phyloP scores from a whole-genome alignment of 2,329 filamentous ascomycete species.

The Aspergillus bombycis region DNA sequence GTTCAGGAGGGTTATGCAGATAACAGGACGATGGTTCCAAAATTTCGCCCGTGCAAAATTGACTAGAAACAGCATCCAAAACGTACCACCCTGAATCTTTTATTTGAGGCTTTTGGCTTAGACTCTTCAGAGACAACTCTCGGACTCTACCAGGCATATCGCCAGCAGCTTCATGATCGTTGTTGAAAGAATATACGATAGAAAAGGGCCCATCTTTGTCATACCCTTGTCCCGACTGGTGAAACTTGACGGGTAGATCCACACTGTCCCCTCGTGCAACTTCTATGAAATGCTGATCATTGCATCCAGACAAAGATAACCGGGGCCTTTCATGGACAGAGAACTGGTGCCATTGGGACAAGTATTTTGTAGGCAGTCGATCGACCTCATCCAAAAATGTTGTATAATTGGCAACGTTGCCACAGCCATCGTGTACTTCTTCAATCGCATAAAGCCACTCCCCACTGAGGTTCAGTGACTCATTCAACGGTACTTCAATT shows the following conservation, averaged over 20 bases:
- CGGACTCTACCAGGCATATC: slow-evolving; percentile 61
- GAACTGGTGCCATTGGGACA: slow-evolving; percentile 74
- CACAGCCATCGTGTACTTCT: slow-evolving; percentile 87
- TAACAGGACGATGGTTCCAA: slow-evolving; percentile 93
- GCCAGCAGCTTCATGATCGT: slow-evolving; percentile 71
- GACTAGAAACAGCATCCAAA: slow-evolving; percentile 75
- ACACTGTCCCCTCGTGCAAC: slow-evolving; percentile 74
- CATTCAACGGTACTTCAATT: slow-evolving; percentile 82
- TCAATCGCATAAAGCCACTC: slow-evolving; percentile 89
- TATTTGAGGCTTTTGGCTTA: slow-evolving; percentile 68
- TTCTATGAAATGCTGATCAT: slow-evolving; percentile 77
- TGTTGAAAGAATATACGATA: slow-evolving; percentile 80
- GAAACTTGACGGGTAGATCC: slow-evolving; percentile 72
- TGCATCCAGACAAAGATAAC: slow-evolving; percentile 72
- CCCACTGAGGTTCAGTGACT: slow-evolving; percentile 78
- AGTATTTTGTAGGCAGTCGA: slow-evolving; percentile 58
- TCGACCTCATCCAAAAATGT: slow-evolving; percentile 68
- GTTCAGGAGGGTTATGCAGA: slow-evolving; percentile 87
- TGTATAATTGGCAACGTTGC: slow-evolving; percentile 78
- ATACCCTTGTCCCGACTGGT: slow-evolving; percentile 61
- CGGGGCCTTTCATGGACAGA: slow-evolving; percentile 84
- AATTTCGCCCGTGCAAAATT: slow-evolving; percentile 83
- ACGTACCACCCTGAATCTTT: slow-evolving; percentile 84
- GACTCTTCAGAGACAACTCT: slow-evolving; percentile 59
- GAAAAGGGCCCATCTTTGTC: slow-evolving; percentile 68